These are phyloP conservation scores for Trametes sp. DNA, from an alignment of 1,284 basidiomycete species.

Conservation along the genomic window DNA sequence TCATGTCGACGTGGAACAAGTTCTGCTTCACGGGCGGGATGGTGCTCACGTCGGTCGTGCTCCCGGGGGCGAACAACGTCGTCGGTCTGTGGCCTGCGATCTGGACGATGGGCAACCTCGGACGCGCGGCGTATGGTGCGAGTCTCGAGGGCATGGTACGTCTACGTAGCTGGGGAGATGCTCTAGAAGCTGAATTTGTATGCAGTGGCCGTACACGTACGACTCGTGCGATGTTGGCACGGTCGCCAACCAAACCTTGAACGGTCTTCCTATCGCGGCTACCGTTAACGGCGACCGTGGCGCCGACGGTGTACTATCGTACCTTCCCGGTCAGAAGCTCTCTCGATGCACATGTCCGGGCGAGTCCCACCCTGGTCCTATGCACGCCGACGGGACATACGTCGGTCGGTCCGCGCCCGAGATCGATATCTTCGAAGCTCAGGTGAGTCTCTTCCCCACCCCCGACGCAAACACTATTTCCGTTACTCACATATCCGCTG, in stretches of 20 bases:
- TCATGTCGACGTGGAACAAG: conserved; percentile 3
- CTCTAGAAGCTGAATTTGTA: neutral
- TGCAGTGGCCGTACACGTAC: conserved; percentile 62
- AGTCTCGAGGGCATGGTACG: neutral
- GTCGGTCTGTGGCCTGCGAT: neutral
- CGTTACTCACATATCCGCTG: neutral
- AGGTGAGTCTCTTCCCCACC: conserved; percentile 12
- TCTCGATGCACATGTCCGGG: conserved; percentile 85
- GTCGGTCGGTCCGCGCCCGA: conserved; percentile 54
- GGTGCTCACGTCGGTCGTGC: neutral
- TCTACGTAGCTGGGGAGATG: neutral
- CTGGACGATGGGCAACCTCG: conserved; percentile 1
- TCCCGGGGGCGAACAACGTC: neutral
- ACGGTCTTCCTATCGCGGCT: conserved; percentile 48
- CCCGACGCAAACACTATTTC: too few species aligned
- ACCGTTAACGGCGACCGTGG: conserved; percentile 46
- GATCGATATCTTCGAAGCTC: conserved; percentile 70
- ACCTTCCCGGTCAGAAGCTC: conserved; percentile 76
- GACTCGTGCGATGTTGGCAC: conserved; percentile 65
- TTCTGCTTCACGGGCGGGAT: conserved; percentile 2
- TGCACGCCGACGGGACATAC: conserved; percentile 56
- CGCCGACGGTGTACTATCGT: conserved; percentile 54
- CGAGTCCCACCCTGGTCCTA: conserved; percentile 86
- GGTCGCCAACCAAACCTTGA: conserved; percentile 53
- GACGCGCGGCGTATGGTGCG: neutral